These are phyloP conservation scores for Schizosaccharomyces lindneri DNA, from an alignment of 805 yeast genomes.

Conservation along the genomic window DNA sequence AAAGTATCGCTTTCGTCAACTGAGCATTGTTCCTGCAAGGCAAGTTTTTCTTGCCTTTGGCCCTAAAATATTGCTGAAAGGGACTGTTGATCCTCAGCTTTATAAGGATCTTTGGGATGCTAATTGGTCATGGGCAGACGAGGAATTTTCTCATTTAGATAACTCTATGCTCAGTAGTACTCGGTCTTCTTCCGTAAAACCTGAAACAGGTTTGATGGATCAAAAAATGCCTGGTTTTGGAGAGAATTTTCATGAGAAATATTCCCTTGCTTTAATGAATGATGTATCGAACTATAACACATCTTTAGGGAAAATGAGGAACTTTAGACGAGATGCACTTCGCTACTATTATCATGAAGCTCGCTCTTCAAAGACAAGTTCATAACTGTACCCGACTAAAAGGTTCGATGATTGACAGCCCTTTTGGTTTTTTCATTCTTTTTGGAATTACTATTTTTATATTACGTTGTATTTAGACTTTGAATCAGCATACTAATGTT, in stretches of 20 bases:
- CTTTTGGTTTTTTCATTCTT: no score
- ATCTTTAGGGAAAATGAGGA: no score
- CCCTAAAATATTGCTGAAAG: conserved; percentile 22
- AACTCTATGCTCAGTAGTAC: conserved; percentile 17
- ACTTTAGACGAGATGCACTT: no score
- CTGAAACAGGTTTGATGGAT: background rate
- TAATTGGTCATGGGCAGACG: conserved; percentile 17
- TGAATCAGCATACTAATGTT: no score
- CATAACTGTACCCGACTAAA: no score
- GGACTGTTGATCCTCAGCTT: conserved; percentile 10
- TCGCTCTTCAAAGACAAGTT: no score
- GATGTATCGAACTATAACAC: no score
- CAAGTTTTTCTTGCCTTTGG: conserved; percentile 27
- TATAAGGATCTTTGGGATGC: background rate
- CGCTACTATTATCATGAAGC: no score
- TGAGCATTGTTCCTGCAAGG: conserved; percentile 19
- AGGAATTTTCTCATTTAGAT: conserved; percentile 31
- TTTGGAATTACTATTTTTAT: no score
- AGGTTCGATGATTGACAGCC: no score
- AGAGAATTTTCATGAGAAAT: background rate
- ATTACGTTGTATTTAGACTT: no score
- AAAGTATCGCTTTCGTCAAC: conserved; percentile 13
- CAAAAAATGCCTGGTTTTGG: background rate
- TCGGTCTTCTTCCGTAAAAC: background rate
- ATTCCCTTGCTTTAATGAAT: background rate